Base-by-base conservation (phyloP, 2,329 filamentous ascomycete species). In the Epichloe bromicola region DNA sequence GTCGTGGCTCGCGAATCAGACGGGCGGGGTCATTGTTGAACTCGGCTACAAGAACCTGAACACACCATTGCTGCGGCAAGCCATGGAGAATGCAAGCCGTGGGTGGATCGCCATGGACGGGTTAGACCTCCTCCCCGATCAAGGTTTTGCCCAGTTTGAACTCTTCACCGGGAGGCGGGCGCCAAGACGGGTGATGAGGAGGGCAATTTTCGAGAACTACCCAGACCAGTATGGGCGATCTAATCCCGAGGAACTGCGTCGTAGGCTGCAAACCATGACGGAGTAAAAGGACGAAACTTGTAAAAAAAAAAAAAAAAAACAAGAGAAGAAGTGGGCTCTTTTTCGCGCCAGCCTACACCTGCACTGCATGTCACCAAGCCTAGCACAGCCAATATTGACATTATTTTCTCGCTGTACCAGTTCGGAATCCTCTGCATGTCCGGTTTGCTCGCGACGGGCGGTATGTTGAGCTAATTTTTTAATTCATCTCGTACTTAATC, bases 91-190 rank as follows among this genome's bases (percentile, higher is more conserved):
- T 63, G 71, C 79, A 19, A 69, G 79, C 51, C 70, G 75, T 56
- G 75, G 85, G 40, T 90, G 85, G 85, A 82, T 88, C 0, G 74
- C 85, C 17, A 79, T 89, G 65, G 84, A 89, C 59, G 86, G 86
- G 0, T 69, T 90, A 12, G 85, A 90, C 58, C 74, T 89, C 45
- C 66, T 91, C 14, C 84, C 84, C 0, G 86, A 90, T 62, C 86
- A 90, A 61, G 86, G 83, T 0, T 86, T 86, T 65, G 85, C 86
- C 1, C 86, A 90, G 59, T 91, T 90, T 60, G 86, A 91, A 65
- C 67, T 90, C 2, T 88, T 90, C 62, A 89, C 86, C 0, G 86
- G 85, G 0, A 73, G 64, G 7, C 54, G 64, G 46, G 65, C 66
- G 0, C 66, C 66, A 4, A 75, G 85, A 26, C 70, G 79, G 43